Evolutionary conservation across 495 filamentous ascomycete species (phyloP).

Genomic region (Hyaloscypha variabilis): DNA sequence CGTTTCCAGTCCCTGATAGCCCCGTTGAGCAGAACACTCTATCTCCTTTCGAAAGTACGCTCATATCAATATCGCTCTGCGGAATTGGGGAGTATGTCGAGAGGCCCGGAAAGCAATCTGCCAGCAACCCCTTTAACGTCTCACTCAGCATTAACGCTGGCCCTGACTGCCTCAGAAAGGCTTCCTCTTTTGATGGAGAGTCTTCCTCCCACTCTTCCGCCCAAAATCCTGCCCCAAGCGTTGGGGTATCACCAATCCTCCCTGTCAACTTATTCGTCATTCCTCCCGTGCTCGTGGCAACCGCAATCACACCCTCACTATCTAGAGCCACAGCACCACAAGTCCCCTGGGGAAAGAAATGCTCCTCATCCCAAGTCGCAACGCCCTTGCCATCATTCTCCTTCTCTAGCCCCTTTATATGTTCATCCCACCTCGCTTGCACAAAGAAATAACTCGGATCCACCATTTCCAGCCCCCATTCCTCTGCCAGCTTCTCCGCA

Average conservation of each 20-base stretch:
- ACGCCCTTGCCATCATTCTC: constrained; percentile 38
- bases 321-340: constrained; percentile 80
- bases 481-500: constrained; percentile 65
- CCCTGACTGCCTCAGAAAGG: constrained; percentile 26
- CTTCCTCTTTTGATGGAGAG: constrained; percentile 12
- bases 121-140: constrained; percentile 42
- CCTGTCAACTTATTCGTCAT: constrained; percentile 88
- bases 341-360: constrained; percentile 81
- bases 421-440: constrained; percentile 80
- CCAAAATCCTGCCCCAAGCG: constrained; percentile 62
- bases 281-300: constrained; percentile 85
- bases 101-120: constrained; percentile 55
- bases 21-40: constrained; percentile 59
- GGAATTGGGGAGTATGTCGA: constrained; percentile 31
- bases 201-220: constrained; percentile 32
- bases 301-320: constrained; percentile 67
- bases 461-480: constrained; percentile 71
- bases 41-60: constrained; percentile 13
- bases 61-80: constrained; percentile 12
- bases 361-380: constrained; percentile 48
- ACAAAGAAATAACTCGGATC: constrained; percentile 76
- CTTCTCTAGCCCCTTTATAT: constrained; percentile 64
- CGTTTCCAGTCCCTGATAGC: constrained; percentile 86
- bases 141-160: constrained; percentile 44
- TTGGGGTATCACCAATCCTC: constrained; percentile 85